Evolutionary conservation across 306 rosid genomes (phyloP).

Genomic region (Astragalus glycyphyllos): DNA sequence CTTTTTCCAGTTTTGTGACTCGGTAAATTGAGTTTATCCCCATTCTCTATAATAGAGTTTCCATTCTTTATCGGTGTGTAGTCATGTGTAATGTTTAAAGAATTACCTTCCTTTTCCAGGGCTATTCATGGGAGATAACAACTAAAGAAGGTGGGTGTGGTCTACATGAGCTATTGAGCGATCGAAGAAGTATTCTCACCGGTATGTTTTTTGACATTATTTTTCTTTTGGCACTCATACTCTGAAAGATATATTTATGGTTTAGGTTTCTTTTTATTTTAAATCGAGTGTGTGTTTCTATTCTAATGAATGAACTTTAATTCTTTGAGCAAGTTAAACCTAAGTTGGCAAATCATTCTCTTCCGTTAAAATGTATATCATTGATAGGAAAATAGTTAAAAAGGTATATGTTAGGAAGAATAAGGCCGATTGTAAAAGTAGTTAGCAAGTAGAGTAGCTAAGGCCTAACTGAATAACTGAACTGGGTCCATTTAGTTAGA

Average conservation of each 20-base stretch:
- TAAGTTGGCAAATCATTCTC: slow-evolving; percentile 13
- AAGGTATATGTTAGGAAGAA: too few relatives aligned
- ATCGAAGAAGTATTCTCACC: slow-evolving; percentile 68
- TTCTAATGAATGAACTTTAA: slow-evolving; percentile 15
- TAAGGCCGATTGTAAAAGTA: too few relatives aligned
- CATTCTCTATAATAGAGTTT: neutral
- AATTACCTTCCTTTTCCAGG: slow-evolving; percentile 55
- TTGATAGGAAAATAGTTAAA: too few relatives aligned
- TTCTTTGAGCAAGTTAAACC: slow-evolving; percentile 28
- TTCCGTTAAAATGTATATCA: neutral
- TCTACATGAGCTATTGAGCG: slow-evolving; percentile 65
- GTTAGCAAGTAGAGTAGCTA: too few relatives aligned
- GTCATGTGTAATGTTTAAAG: slow-evolving; percentile 26
- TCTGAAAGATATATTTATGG: slow-evolving; percentile 23
- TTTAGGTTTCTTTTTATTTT: neutral
- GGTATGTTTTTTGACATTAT: slow-evolving; percentile 50
- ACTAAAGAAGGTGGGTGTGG: slow-evolving; percentile 83
- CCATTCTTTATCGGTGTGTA: neutral
- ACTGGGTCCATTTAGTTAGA: too few relatives aligned
- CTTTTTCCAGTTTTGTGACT: neutral
- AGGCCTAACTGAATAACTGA: too few relatives aligned
- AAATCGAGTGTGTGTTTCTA: slow-evolving; percentile 27
- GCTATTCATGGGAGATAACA: slow-evolving; percentile 90
- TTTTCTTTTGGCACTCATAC: slow-evolving; percentile 30
- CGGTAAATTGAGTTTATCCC: neutral